Percentiles rank a stretch among this genome's conserved stretches.
phyloP scores from a whole-genome alignment of 1,139 yeast genomes.

The Kodamaea plutei region DNA sequence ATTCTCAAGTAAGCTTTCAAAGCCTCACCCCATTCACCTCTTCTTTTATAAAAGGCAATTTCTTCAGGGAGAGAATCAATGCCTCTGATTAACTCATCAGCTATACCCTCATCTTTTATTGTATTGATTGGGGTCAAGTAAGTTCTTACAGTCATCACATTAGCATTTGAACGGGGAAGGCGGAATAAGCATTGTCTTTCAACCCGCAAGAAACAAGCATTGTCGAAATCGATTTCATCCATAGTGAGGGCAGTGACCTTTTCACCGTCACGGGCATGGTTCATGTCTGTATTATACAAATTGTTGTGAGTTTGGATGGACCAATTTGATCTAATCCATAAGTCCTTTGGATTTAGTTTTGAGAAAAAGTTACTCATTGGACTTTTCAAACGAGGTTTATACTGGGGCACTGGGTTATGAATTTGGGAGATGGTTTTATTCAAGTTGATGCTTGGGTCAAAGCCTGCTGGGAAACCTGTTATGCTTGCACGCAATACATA shows the following conservation, averaged over 20 bases:
- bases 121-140: conserved; percentile 35
- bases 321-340: conserved; percentile 43
- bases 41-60: conserved; percentile 56
- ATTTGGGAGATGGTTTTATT: conserved; percentile 36
- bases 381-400: conserved; percentile 25
- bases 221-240: conserved; percentile 36
- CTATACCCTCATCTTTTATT: conserved; percentile 36
- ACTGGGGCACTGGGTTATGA: conserved; percentile 43
- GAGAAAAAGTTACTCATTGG: conserved; percentile 40
- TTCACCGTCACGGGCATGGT: conserved; percentile 35
- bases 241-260: conserved; percentile 16
- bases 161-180: conserved; percentile 36
- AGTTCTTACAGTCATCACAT: conserved; percentile 39
- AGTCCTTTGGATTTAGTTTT: conserved; percentile 30
- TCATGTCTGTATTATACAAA: conserved; percentile 24
- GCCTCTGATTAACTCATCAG: conserved; percentile 48
- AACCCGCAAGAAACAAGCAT: conserved; percentile 33
- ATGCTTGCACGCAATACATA: conserved; percentile 33
- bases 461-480: conserved; percentile 42
- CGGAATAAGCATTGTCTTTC: conserved; percentile 41
- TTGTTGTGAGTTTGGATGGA: conserved; percentile 35
- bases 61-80: conserved; percentile 57
- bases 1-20: conserved; percentile 45
- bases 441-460: conserved; percentile 33
- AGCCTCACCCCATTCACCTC: conserved; percentile 64